Evolutionary conservation across 352 stramenopile species (phyloP).

Genomic region (Pythium dissotocum): DNA sequence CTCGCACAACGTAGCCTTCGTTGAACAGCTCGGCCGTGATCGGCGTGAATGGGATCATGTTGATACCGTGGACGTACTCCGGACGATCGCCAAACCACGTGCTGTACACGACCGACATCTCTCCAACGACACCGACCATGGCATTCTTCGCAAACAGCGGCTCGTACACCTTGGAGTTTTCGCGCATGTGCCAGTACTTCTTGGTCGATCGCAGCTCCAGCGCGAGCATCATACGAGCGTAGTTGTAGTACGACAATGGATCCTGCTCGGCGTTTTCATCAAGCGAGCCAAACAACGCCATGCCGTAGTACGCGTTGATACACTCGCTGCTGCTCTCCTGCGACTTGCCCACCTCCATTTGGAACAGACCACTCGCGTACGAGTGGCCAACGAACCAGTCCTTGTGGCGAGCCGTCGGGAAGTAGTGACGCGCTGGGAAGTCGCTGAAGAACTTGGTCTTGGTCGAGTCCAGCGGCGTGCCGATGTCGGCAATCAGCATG

Average conservation of each 20-base stretch:
- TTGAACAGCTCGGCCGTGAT: slow-evolving; percentile 62
- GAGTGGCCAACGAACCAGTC: slow-evolving; percentile 97
- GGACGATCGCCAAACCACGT: slow-evolving; percentile 81
- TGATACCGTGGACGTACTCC: slow-evolving; percentile 83
- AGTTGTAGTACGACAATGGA: slow-evolving; percentile 74
- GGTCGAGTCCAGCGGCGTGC: slow-evolving; percentile 44
- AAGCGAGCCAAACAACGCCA: slow-evolving; percentile 85
- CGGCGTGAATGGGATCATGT: slow-evolving; percentile 83
- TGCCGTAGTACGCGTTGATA: slow-evolving; percentile 95
- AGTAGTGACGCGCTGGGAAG: slow-evolving; percentile 61
- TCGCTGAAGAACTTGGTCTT: slow-evolving; percentile 54
- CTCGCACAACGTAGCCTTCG: slow-evolving; percentile 54
- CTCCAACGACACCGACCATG: slow-evolving; percentile 80
- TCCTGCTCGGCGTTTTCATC: slow-evolving; percentile 38
- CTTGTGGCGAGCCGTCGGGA: slow-evolving; percentile 91
- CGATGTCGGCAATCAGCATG: slow-evolving; percentile 73
- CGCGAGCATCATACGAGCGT: slow-evolving; percentile 89
- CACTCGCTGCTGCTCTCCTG: slow-evolving; percentile 96
- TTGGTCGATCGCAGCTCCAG: slow-evolving; percentile 92
- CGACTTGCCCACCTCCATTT: slow-evolving; percentile 93
- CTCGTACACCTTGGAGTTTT: slow-evolving; percentile 76
- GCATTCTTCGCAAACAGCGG: slow-evolving; percentile 69
- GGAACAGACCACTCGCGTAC: slow-evolving; percentile 95
- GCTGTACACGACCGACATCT: slow-evolving; percentile 77
- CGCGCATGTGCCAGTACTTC: slow-evolving; percentile 96